These are phyloP conservation scores for Dissoconium aciculare DNA, from an alignment of 2,329 filamentous ascomycete genomes.

Conservation along the genomic window DNA sequence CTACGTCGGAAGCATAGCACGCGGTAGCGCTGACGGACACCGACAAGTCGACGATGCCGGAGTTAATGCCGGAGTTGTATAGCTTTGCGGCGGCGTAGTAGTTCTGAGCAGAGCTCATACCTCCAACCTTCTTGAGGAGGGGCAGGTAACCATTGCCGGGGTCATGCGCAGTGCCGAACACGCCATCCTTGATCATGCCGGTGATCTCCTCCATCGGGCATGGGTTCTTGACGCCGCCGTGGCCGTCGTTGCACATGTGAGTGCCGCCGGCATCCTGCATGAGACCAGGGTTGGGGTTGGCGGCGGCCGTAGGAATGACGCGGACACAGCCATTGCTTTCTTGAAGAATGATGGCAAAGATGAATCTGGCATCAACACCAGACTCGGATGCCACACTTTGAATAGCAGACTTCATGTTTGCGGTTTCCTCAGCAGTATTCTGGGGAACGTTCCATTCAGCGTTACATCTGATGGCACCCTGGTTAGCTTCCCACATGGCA, in stretches of 20 bases:
- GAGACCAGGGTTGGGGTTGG: slow-evolving; percentile 32
- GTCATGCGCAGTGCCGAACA: slow-evolving; percentile 27
- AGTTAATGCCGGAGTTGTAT: slow-evolving; percentile 35
- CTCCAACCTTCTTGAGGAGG: slow-evolving; percentile 21
- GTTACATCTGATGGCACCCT: slow-evolving; percentile 23
- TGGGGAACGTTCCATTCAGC: slow-evolving; percentile 26
- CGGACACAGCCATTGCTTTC: slow-evolving; percentile 35
- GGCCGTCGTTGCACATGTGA: slow-evolving; percentile 24
- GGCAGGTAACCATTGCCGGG: slow-evolving; percentile 33
- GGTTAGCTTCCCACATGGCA: slow-evolving; percentile 23
- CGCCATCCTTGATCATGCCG: slow-evolving; percentile 32
- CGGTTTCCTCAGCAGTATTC: slow-evolving; percentile 27
- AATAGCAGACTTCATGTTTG: slow-evolving; percentile 27
- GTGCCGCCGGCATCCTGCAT: slow-evolving; percentile 33
- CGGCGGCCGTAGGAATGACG: slow-evolving; percentile 29
- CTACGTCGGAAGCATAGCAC: slow-evolving; percentile 40
- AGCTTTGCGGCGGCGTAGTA: slow-evolving; percentile 37
- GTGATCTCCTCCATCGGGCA: slow-evolving; percentile 27
- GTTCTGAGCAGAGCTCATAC: slow-evolving; percentile 24
- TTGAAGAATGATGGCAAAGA: slow-evolving; percentile 33
- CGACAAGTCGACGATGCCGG: slow-evolving; percentile 27
- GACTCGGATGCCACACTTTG: slow-evolving; percentile 19
- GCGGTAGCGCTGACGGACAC: slow-evolving; percentile 35
- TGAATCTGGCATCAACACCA: slow-evolving; percentile 28
- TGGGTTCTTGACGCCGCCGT: slow-evolving; percentile 22